A percentile compares a stretch with the other conserved stretches of the same genome.
These are phyloP conservation scores for Flaveria bidentis DNA, from an alignment of 129 eudicot species.

Conservation along the genomic window DNA sequence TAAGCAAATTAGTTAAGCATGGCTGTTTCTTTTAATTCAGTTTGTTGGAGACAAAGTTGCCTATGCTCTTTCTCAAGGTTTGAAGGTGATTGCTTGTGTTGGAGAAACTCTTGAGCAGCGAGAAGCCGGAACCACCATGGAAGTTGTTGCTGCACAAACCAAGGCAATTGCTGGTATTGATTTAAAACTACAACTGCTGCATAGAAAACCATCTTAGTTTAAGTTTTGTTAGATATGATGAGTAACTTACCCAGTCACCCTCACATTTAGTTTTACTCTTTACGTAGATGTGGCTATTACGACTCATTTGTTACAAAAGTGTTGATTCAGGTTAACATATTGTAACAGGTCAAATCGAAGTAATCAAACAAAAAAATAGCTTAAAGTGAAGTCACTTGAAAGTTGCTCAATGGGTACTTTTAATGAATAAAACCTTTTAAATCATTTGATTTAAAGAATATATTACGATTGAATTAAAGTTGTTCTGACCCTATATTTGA, in stretches of 20 bases:
- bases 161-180: constrained; percentile 86
- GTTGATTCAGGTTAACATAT: neutral
- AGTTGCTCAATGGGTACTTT: neutral
- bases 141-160: constrained; percentile 96
- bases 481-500: neutral
- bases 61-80: constrained; percentile 91
- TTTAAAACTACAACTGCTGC: neutral
- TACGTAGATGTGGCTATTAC: neutral
- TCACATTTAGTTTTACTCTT: neutral
- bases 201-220: neutral
- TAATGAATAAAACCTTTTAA: neutral
- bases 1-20: constrained; percentile 2
- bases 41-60: constrained; percentile 98
- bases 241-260: neutral
- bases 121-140: constrained; percentile 90
- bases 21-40: constrained; percentile 38
- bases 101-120: constrained; percentile 96
- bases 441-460: neutral
- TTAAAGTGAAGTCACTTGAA: neutral
- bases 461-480: neutral
- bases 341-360: neutral
- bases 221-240: neutral
- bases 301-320: too few species aligned
- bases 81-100: constrained; percentile 96
- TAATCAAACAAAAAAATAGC: neutral